Conservation (phyloP, 1,139 yeast genomes). For the Debaryomycetaceae sp. region DNA sequence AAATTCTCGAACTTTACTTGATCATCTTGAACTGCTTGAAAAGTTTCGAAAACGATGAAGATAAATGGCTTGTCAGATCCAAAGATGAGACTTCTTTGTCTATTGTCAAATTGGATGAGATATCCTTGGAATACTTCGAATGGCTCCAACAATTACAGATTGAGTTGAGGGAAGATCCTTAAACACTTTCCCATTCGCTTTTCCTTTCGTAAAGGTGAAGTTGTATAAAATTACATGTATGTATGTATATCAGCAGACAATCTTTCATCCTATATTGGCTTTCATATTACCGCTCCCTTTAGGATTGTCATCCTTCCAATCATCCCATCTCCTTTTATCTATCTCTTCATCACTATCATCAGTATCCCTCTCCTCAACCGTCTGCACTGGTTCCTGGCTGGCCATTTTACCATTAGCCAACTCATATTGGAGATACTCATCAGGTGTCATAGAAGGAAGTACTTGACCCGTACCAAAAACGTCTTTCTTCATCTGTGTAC, state of each 20-base stretch:
- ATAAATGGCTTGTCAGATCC: constrained; percentile 50
- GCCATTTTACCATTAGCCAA: constrained; percentile 78
- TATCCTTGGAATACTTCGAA: constrained; percentile 29
- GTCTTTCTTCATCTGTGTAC: constrained; percentile 55
- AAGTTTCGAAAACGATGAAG: constrained; percentile 44
- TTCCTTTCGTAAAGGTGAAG: background rate
- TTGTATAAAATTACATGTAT: constrained; percentile 2
- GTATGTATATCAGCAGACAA: background rate
- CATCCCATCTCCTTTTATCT: constrained; percentile 84
- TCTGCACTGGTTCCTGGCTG: constrained; percentile 42
- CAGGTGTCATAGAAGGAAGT: constrained; percentile 93
- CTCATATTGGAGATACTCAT: constrained; percentile 85
- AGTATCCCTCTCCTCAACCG: constrained; percentile 26
- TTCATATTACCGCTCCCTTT: constrained; percentile 88
- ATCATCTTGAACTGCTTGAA: constrained; percentile 48
- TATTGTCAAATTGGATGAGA: constrained; percentile 28
- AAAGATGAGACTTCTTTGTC: constrained; percentile 15
- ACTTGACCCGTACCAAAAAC: constrained; percentile 93
- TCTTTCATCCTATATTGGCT: constrained; percentile 60
- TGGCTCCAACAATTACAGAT: constrained; percentile 34
- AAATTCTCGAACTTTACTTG: constrained; percentile 42
- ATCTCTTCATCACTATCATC: constrained; percentile 42
- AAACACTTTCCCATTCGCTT: background rate
- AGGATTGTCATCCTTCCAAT: constrained; percentile 81
- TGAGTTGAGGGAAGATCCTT: constrained; percentile 14